Conservation (phyloP, 2,329 filamentous ascomycete species). For the Leptoxyphium fumago region DNA sequence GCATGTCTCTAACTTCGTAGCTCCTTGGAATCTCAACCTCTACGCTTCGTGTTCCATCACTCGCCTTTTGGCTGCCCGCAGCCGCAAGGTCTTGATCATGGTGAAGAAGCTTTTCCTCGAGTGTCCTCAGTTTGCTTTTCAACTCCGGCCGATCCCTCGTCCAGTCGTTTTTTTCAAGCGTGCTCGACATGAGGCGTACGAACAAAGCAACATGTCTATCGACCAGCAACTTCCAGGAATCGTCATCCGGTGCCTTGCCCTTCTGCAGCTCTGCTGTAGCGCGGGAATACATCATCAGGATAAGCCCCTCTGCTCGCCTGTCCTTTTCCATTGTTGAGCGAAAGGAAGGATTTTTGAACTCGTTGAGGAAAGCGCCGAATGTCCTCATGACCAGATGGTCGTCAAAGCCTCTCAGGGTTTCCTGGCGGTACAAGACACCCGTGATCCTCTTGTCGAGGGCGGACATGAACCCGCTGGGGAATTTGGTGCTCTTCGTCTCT, state of each 20-base stretch:
- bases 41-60: constrained; percentile 33
- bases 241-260: constrained; percentile 61
- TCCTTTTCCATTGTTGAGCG: constrained; percentile 89
- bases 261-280: constrained; percentile 83
- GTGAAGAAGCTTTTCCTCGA: constrained; percentile 86
- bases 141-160: constrained; percentile 75
- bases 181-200: constrained; percentile 67
- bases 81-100: constrained; percentile 81
- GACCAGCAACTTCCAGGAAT: constrained; percentile 79
- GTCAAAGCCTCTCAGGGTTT: constrained; percentile 74
- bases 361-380: constrained; percentile 87
- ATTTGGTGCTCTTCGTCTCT: constrained; percentile 54
- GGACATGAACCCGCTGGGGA: constrained; percentile 56
- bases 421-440: constrained; percentile 64
- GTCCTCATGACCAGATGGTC: constrained; percentile 85
- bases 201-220: constrained; percentile 93
- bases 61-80: constrained; percentile 35
- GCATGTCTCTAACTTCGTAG: constrained; percentile 95
- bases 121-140: constrained; percentile 57
- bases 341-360: constrained; percentile 77
- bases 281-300: constrained; percentile 91
- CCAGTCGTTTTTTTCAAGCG: constrained; percentile 72
- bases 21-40: constrained; percentile 73
- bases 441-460: constrained; percentile 66
- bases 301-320: constrained; percentile 76